Percentiles rank a stretch among this genome's conserved stretches.
phyloP scores from a whole-genome alignment of 106 monocot species.

The Alisma plantagoaquatica region DNA sequence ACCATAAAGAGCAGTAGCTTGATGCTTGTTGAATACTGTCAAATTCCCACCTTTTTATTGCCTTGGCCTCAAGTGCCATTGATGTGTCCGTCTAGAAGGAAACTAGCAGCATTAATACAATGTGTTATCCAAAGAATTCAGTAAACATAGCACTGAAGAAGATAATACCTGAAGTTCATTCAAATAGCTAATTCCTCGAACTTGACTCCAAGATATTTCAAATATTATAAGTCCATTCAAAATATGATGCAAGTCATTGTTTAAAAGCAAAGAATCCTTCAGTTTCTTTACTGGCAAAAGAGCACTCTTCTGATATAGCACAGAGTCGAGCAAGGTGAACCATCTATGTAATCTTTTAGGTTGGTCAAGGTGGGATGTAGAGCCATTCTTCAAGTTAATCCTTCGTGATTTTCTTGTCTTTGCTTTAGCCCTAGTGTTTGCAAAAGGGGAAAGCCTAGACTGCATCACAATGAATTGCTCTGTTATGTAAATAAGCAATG shows the following conservation, averaged over 20 bases:
- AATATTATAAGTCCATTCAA: slow-evolving; percentile 94
- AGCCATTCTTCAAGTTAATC: slow-evolving; percentile 26
- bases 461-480: slow-evolving; percentile 23
- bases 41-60: slow-evolving; percentile 99
- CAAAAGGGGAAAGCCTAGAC: slow-evolving; percentile 97
- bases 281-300: slow-evolving; percentile 71
- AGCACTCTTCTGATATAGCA: slow-evolving; percentile 37
- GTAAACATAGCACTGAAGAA: slow-evolving; percentile 2
- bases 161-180: slow-evolving; percentile 88
- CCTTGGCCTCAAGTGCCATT: slow-evolving; percentile 80
- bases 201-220: slow-evolving; percentile 82
- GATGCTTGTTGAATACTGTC: slow-evolving; percentile 85
- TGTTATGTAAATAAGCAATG: neutral
- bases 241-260: slow-evolving; percentile 65
- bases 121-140: neutral
- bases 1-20: slow-evolving; percentile 49
- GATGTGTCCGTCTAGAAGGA: slow-evolving; percentile 83
- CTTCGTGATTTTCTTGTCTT: slow-evolving; percentile 30
- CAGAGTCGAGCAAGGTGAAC: slow-evolving; percentile 69
- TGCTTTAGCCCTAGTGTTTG: slow-evolving; percentile 51
- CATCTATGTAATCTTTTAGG: slow-evolving; percentile 33
- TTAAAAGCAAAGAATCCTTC: slow-evolving; percentile 59
- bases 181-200: slow-evolving; percentile 88
- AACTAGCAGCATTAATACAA: neutral
- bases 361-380: slow-evolving; percentile 18